These are phyloP conservation scores for Lactifluus piperatus DNA, from an alignment of 768 basidiomycete genomes.

Conservation along the genomic window DNA sequence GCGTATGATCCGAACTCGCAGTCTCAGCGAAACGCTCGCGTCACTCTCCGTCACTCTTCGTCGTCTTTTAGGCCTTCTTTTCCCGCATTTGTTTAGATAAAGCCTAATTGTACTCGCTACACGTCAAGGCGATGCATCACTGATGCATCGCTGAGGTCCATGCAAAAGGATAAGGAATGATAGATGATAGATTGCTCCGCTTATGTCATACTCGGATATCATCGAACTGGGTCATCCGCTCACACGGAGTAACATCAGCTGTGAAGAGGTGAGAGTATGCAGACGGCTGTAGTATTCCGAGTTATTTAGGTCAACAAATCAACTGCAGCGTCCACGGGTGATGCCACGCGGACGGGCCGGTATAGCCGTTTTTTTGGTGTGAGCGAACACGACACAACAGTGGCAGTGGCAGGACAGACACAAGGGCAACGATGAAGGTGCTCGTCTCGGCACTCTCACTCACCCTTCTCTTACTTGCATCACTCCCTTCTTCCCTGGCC, in stretches of 20 bases:
- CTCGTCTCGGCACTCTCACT: slow-evolving; percentile 2
- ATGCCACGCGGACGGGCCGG: slow-evolving; percentile 3
- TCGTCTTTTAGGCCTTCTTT: background rate
- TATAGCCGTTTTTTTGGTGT: background rate
- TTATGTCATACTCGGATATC: slow-evolving; percentile 19
- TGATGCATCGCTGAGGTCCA: too few species aligned
- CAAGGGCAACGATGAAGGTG: slow-evolving; percentile 19
- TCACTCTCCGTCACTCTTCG: background rate
- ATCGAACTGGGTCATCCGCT: slow-evolving; percentile 51
- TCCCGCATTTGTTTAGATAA: background rate
- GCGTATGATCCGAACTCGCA: background rate
- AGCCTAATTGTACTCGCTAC: background rate
- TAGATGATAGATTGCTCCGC: background rate
- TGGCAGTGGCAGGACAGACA: background rate
- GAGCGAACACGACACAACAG: too few species aligned
- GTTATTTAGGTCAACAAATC: too few species aligned
- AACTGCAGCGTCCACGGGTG: too few species aligned
- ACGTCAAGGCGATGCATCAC: background rate
- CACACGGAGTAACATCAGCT: slow-evolving; percentile 32
- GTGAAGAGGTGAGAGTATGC: too few species aligned
- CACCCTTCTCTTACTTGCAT: slow-evolving; percentile 27
- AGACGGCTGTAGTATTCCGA: too few species aligned
- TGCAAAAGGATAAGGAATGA: too few species aligned
- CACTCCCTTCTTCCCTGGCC: slow-evolving; percentile 34
- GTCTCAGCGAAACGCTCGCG: background rate